Conservation (phyloP, 2,329 filamentous ascomycete species). For the Thielaviopsis euricoi region DNA sequence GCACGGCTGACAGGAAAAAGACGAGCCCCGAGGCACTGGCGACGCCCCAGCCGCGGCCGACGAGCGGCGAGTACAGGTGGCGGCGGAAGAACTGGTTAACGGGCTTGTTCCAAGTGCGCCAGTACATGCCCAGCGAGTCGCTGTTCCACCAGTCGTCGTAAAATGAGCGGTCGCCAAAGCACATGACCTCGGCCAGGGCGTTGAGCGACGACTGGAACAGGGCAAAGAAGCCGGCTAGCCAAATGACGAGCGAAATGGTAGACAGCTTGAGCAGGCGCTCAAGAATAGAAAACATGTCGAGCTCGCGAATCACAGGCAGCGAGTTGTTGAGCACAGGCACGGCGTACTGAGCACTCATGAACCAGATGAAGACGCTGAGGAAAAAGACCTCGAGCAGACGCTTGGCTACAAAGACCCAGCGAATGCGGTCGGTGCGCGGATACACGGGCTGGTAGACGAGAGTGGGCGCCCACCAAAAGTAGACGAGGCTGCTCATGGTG, state of each 20-base stretch:
- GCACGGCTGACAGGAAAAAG: conserved; percentile 71
- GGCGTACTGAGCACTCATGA: conserved; percentile 86
- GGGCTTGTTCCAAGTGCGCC: conserved; percentile 95
- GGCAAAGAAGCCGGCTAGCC: conserved; percentile 95
- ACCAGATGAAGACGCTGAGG: conserved; percentile 83
- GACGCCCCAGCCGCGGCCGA: conserved; percentile 66
- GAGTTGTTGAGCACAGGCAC: conserved; percentile 81
- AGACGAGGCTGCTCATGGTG: conserved; percentile 70
- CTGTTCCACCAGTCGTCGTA: conserved; percentile 99
- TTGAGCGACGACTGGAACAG: conserved; percentile 89
- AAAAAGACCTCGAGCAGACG: conserved; percentile 61
- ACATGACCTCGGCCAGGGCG: conserved; percentile 73
- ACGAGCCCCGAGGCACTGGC: conserved; percentile 59
- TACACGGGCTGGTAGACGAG: conserved; percentile 95
- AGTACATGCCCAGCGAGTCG: conserved; percentile 70
- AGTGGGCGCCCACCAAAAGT: conserved; percentile 97
- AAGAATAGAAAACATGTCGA: conserved; percentile 66
- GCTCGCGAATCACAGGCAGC: conserved; percentile 64
- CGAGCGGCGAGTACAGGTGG: conserved; percentile 78
- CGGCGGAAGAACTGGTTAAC: conserved; percentile 94
- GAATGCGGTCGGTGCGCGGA: conserved; percentile 62
- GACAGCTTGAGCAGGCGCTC: conserved; percentile 89
- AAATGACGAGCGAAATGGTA: conserved; percentile 88
- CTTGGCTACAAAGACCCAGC: conserved; percentile 80
- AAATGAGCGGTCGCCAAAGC: conserved; percentile 85